A percentile compares a stretch with the other conserved stretches of the same genome.
Conservation (phyloP, 148 eudicot genomes). For the Spergularia marina region DNA sequence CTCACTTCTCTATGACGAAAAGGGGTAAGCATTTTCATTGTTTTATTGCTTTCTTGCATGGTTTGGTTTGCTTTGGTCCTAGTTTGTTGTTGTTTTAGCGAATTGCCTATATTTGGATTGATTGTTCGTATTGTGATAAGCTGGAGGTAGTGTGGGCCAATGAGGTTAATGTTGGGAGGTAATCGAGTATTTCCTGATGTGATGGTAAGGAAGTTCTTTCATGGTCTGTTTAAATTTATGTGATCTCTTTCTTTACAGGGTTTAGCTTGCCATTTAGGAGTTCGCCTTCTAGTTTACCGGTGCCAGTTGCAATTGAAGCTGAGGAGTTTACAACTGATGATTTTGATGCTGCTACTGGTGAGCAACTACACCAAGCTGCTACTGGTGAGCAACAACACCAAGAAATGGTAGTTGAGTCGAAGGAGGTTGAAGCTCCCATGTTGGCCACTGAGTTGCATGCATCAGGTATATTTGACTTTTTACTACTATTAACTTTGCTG, state of each 20-base stretch:
- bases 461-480: conserved; percentile 39
- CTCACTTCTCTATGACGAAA: conserved; percentile 37
- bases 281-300: conserved; percentile 35
- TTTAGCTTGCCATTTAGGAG: conserved; percentile 38
- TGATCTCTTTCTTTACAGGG: conserved; percentile 38
- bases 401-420: conserved; percentile 29
- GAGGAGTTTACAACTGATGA: conserved; percentile 24
- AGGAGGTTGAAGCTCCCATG: conserved; percentile 30
- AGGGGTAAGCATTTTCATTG: conserved; percentile 39
- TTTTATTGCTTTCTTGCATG: not conserved
- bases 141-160: not conserved
- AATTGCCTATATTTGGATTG: too few species aligned
- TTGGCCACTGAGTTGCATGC: conserved; percentile 28
- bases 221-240: conserved; percentile 3
- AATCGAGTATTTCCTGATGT: not conserved
- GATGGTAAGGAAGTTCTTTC: not conserved
- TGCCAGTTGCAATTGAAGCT: conserved; percentile 27
- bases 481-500: not conserved
- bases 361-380: conserved; percentile 14
- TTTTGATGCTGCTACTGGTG: conserved; percentile 29
- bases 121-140: not conserved
- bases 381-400: conserved; percentile 4
- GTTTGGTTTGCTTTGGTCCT: not conserved
- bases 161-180: not conserved
- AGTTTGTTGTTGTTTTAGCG: too few species aligned